Evolutionary conservation across 495 filamentous ascomycete species (phyloP), one percentile per base, ranked within the genome.

Genomic region (Penicillium samsonianum): DNA sequence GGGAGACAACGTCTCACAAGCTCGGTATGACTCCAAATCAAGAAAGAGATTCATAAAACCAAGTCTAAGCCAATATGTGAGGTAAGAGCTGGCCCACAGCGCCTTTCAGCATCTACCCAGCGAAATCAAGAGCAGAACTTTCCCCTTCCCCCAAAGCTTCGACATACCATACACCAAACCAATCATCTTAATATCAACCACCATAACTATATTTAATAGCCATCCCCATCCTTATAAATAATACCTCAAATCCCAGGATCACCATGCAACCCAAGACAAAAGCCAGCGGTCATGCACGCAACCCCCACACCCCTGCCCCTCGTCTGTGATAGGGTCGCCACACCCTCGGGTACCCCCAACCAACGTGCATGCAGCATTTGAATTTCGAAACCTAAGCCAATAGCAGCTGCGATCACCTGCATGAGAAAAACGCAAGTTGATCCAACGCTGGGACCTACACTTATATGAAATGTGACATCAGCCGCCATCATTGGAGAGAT

Each of bases 381-480:
- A 22, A 42, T 17, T 42, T 7, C 44, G 16, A 17, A 26, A 6
- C 2, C 30, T 12, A 30, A 26, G 16, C 51, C 52, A 55, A 55
- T 55, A 26, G 4, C 30, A 55, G 17, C 37, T 5, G 3, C n/a
- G 16, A 33, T 2, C 38, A 44, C 42, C 31, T 26, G 30, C 53
- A 55, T 52, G 35, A 38, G 35, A 22, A 5, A 43, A 33, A 44
- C 22, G 22, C 35, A 22, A 38, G 31, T 28, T 9, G 6, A 17
- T 14, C 11, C 4, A 25, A 17, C 51, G 40, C 41, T 44, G 17
- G 37, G 51, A 23, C 43, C 61, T 43, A 35, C 33, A 35, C 31
- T 25, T 28, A 38, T 28, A 31, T 53, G 44, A 50, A 16, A 30
- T 26, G 55, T 64, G 62, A 65, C 62, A 62, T 65, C 62, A 64